These are phyloP conservation scores for Saccharomycopsis lassenensis DNA, from an alignment of 805 yeast genomes.

Conservation along the genomic window DNA sequence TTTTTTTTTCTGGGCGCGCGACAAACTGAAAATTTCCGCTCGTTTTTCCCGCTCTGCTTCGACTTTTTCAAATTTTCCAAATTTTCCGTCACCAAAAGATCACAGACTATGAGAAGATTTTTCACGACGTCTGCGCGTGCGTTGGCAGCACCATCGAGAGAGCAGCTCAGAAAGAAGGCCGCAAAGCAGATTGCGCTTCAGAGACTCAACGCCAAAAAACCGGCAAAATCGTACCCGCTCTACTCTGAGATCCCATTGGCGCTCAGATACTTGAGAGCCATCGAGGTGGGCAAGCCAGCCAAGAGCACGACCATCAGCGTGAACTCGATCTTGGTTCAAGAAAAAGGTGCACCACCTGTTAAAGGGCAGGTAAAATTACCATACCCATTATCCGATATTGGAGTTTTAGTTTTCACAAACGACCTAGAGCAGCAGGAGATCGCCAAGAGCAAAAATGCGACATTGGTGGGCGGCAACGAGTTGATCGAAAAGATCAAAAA, in stretches of 20 bases:
- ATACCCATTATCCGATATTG: constrained; percentile 53
- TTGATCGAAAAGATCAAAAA: constrained; percentile 50
- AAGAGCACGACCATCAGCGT: constrained; percentile 61
- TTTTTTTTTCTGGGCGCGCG: too few species aligned
- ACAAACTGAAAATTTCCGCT: too few species aligned
- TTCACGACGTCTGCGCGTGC: not conserved
- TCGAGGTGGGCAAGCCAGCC: constrained; percentile 78
- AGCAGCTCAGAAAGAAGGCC: constrained; percentile 26
- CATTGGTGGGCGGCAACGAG: constrained; percentile 61
- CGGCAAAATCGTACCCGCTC: constrained; percentile 43
- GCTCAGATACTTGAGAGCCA: constrained; percentile 69
- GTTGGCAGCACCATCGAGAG: constrained; percentile 19
- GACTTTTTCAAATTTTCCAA: not conserved
- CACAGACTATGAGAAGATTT: not conserved
- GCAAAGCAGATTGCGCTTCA: constrained; percentile 19
- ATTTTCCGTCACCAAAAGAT: too few species aligned
- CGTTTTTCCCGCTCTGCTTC: too few species aligned
- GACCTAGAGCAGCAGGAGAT: constrained; percentile 39
- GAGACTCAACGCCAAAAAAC: constrained; percentile 29
- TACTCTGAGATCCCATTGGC: constrained; percentile 68
- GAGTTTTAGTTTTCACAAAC: constrained; percentile 58
- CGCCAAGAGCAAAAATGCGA: constrained; percentile 51
- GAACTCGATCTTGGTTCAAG: constrained; percentile 54
- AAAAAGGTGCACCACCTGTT: constrained; percentile 67
- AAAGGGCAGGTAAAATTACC: constrained; percentile 66